Evolutionary conservation across 75 land plant species (phyloP), one percentile per base, ranked within the genome.

Genomic region (Pinus albicaulis): DNA sequence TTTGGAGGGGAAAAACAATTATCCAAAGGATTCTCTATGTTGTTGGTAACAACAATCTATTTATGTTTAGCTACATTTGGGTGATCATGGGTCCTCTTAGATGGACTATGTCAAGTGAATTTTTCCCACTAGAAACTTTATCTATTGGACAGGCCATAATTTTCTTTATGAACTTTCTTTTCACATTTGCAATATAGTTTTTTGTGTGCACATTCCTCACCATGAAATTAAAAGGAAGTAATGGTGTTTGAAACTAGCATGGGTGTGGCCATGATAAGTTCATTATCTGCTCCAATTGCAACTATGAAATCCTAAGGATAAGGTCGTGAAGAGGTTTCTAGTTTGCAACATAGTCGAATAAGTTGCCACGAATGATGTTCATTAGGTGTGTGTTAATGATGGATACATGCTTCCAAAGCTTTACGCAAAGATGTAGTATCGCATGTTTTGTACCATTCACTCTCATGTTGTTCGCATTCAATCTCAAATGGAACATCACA

Each of bases 221-320:
- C n/a, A n/a, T n/a, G n/a, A n/a, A n/a, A n/a, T 92, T 91, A 71
- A 91, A 91, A 85, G 78, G 93, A 23, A 80, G 93, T 76, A 91
- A 89, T 59, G 93, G 91, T 38, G 93, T 92, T 3, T 82, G 93
- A 22, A 91, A 89, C 91, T 89, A 91, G 92, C 93, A 91, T 57
- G 93, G 93, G 22, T 84, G 91, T n/a, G 93, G 93, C 76, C 93
- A 91, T 78, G 89, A 86, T 7, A 86, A 91, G 56, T 92, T 92
- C 68, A 86, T 91, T 53, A 78, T 91, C 70, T 91, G 93, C 82
- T 91, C 93, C 77, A 91, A 91, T 73, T 91, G 93, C 56, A 92
- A 86, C 25, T 81, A 20, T 91, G 93, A 74, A 82, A 81, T 66
- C 93, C 93, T 58, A 89, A 90, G 92, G 93, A 91, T 75, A 91